A percentile compares a stretch with the other conserved stretches of the same genome.
These are phyloP conservation scores for Suillus occidentalis DNA, from an alignment of 768 basidiomycete genomes.

Conservation along the genomic window DNA sequence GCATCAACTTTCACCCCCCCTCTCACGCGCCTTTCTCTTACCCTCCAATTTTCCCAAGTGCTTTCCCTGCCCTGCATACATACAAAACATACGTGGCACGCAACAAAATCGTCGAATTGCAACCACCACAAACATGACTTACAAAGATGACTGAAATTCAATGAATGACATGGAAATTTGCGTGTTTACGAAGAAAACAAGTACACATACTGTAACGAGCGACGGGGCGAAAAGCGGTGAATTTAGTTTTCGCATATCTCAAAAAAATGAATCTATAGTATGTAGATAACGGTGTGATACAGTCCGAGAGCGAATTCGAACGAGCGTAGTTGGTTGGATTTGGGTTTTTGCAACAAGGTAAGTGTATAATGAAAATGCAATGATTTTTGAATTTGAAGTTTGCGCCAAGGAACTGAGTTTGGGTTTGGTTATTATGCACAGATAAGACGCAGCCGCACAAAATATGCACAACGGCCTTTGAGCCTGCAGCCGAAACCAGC, in stretches of 20 bases:
- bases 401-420: not conserved
- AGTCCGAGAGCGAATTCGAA: not conserved
- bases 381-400: not conserved
- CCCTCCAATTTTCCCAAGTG: not conserved
- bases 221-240: not conserved
- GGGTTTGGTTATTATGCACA: not conserved
- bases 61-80: not conserved
- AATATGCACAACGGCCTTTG: not conserved
- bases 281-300: not conserved
- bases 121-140: not conserved
- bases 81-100: not conserved
- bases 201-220: not conserved
- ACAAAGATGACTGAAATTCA: not conserved
- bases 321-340: not conserved
- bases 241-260: not conserved
- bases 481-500: constrained; percentile 9
- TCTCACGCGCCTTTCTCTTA: not conserved
- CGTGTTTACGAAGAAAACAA: not conserved
- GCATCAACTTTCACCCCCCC: not conserved
- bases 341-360: not conserved
- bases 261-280: not conserved
- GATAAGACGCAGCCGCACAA: not conserved
- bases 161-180: not conserved
- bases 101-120: not conserved
- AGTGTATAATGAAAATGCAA: constrained; percentile 1